phyloP scores from a whole-genome alignment of 2,329 filamentous ascomycete species.

The Paecilomyces fulvus region DNA sequence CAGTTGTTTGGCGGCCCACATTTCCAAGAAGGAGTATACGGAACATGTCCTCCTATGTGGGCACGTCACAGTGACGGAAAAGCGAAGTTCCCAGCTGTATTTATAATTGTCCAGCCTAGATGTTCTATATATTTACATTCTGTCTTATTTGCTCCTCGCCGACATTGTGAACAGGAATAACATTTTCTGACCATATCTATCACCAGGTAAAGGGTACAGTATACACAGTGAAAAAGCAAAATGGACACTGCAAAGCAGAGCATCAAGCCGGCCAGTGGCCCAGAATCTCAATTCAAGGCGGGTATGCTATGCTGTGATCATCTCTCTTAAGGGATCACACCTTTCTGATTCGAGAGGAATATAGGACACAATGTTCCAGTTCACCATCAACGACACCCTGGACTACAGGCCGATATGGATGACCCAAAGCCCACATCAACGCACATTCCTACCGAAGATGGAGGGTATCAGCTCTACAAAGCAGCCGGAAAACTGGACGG shows the following conservation, averaged over 20 bases:
- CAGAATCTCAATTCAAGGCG: conserved; percentile 25
- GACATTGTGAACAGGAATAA: not conserved
- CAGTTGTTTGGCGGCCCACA: conserved; percentile 2
- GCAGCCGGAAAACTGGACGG: conserved; percentile 67
- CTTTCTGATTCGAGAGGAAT: not conserved
- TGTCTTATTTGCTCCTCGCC: not conserved
- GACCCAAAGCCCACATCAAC: conserved; percentile 53
- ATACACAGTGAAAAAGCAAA: not conserved
- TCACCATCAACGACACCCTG: conserved; percentile 45
- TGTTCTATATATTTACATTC: not conserved
- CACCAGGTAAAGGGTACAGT: not conserved
- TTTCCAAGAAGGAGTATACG: conserved; percentile 1
- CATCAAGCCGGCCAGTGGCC: conserved; percentile 11
- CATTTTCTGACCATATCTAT: not conserved
- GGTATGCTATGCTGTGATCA: conserved; percentile 12
- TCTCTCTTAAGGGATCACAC: not conserved
- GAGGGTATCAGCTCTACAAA: conserved; percentile 62
- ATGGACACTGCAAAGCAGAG: not conserved
- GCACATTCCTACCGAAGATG: conserved; percentile 58
- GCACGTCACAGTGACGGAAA: conserved; percentile 5
- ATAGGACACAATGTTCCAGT: conserved; percentile 44
- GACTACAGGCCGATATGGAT: conserved; percentile 48
- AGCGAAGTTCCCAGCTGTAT: not conserved
- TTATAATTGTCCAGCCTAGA: conserved; percentile 3
- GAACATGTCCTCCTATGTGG: not conserved